phyloP scores from a whole-genome alignment of 192 early-diverging fungal genomes.

The Mortierella alpina region DNA sequence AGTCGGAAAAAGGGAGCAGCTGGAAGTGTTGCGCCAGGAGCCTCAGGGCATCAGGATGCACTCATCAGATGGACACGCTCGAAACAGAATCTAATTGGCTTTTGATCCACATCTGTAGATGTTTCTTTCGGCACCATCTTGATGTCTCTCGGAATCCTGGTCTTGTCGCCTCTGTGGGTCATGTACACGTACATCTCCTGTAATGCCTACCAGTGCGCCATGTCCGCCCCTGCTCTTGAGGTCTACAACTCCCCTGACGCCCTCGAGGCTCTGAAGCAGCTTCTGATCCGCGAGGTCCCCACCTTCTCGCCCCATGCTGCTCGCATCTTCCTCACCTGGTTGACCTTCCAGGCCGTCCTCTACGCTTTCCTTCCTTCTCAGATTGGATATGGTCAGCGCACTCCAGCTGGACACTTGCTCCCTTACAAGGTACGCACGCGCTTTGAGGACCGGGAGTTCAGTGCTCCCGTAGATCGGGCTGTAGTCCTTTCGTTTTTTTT shows the following conservation, averaged over 20 bases:
- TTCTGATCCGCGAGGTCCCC: slow-evolving; percentile 57
- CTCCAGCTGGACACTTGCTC: slow-evolving; percentile 78
- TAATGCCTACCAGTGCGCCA: slow-evolving; percentile 71
- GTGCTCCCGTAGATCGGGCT: no score
- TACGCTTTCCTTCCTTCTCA: slow-evolving; percentile 74
- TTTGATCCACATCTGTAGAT: slow-evolving; percentile 36
- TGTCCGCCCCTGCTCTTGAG: slow-evolving; percentile 64
- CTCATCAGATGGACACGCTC: neutral
- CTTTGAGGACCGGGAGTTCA: no score
- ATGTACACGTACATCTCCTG: slow-evolving; percentile 77
- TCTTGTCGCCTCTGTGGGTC: slow-evolving; percentile 72
- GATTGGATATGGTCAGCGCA: slow-evolving; percentile 82
- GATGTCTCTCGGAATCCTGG: slow-evolving; percentile 66
- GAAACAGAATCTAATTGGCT: slow-evolving; percentile 1
- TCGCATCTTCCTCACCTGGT: slow-evolving; percentile 71
- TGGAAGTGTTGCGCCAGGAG: neutral
- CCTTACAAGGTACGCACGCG: slow-evolving; percentile 72
- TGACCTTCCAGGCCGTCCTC: slow-evolving; percentile 74
- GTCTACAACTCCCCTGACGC: slow-evolving; percentile 36
- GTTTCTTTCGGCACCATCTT: slow-evolving; percentile 62
- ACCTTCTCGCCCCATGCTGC: slow-evolving; percentile 59
- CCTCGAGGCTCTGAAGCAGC: slow-evolving; percentile 37
- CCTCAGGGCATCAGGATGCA: neutral
- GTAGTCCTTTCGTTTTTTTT: neutral
- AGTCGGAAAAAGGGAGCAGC: no score